Percentiles rank a stretch among this genome's conserved stretches.
These are phyloP conservation scores for Tylopilus sp. DNA, from an alignment of 768 basidiomycete species.

Conservation along the genomic window DNA sequence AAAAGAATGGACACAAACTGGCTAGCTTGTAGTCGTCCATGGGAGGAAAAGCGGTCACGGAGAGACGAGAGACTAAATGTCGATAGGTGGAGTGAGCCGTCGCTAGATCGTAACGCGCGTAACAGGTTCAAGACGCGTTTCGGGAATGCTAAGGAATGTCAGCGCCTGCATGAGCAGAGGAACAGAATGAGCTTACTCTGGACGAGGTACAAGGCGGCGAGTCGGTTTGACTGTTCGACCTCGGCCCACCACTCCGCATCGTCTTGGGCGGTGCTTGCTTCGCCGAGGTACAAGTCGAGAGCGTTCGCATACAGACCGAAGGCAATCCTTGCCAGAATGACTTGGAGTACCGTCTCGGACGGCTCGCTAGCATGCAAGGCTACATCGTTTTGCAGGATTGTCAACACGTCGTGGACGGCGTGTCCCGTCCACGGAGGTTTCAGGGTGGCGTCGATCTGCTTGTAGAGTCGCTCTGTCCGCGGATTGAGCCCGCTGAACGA, in stretches of 20 bases:
- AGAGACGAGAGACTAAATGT: conserved; percentile 48
- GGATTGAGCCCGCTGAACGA: conserved; percentile 7
- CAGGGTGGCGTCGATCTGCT: conserved; percentile 18
- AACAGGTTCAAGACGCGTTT: conserved; percentile 33
- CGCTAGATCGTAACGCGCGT: conserved; percentile 39
- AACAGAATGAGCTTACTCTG: conserved; percentile 57
- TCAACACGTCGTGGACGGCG: conserved; percentile 15
- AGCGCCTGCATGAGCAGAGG: not conserved
- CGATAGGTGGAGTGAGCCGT: conserved; percentile 45
- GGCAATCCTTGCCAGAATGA: conserved; percentile 47
- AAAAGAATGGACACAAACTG: conserved; percentile 59
- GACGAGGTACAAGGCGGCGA: conserved; percentile 62
- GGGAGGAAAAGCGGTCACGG: conserved; percentile 46
- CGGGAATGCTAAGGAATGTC: conserved; percentile 25
- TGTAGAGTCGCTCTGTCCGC: conserved; percentile 7
- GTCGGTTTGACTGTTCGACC: conserved; percentile 55
- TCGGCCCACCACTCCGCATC: conserved; percentile 87
- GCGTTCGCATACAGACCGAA: conserved; percentile 62
- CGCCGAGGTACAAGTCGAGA: conserved; percentile 58
- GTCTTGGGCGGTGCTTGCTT: conserved; percentile 66
- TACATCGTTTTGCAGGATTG: conserved; percentile 14
- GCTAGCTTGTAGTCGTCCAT: conserved; percentile 43
- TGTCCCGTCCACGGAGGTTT: conserved; percentile 18
- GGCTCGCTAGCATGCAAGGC: not conserved
- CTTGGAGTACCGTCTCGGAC: conserved; percentile 21